Percentiles rank a stretch among this genome's conserved stretches.
Evolutionary conservation across 257 asterid genomes (phyloP).

Genomic region (Plantago elongata): DNA sequence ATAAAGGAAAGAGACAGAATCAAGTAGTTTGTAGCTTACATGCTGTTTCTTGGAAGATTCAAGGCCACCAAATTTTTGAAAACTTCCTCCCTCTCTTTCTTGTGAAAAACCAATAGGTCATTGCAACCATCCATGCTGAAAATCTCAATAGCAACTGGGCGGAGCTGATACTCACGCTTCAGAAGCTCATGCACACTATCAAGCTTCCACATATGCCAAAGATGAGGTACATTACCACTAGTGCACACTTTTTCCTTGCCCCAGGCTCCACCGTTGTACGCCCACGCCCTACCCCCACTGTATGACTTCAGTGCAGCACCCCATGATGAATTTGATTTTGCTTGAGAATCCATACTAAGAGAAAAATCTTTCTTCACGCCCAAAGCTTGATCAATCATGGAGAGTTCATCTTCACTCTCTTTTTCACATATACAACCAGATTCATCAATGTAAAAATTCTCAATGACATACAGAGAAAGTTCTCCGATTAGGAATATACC

Average conservation of each 20-base stretch:
- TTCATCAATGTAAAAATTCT: constrained; percentile 89
- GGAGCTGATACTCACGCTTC: constrained; percentile 98
- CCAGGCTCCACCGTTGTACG: constrained; percentile 99
- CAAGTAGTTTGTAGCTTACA: constrained; percentile 51
- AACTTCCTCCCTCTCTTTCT: constrained; percentile 93
- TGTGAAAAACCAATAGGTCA: constrained; percentile 95
- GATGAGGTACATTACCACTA: constrained; percentile 88
- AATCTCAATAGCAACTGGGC: constrained; percentile 97
- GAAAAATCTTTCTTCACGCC: constrained; percentile 93
- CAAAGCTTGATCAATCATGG: constrained; percentile 93
- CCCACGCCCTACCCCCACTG: constrained; percentile 98
- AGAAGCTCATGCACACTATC: constrained; percentile 93
- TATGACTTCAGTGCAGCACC: constrained; percentile 64
- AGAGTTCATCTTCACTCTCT: constrained; percentile 88
- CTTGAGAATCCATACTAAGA: constrained; percentile 73
- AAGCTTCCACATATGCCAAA: constrained; percentile 99
- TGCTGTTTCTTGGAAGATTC: constrained; percentile 98
- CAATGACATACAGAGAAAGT: constrained; percentile 77
- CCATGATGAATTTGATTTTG: constrained; percentile 87
- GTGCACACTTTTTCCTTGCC: constrained; percentile 86
- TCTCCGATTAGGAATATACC: constrained; percentile 95
- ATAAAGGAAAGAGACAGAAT: constrained; percentile 13
- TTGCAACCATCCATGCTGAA: constrained; percentile 99
- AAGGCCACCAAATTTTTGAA: constrained; percentile 87
- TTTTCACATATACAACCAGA: constrained; percentile 90